Evolutionary conservation across 352 stramenopile species (phyloP), one percentile per base, ranked within the genome.

Genomic region (Pythium volutum): DNA sequence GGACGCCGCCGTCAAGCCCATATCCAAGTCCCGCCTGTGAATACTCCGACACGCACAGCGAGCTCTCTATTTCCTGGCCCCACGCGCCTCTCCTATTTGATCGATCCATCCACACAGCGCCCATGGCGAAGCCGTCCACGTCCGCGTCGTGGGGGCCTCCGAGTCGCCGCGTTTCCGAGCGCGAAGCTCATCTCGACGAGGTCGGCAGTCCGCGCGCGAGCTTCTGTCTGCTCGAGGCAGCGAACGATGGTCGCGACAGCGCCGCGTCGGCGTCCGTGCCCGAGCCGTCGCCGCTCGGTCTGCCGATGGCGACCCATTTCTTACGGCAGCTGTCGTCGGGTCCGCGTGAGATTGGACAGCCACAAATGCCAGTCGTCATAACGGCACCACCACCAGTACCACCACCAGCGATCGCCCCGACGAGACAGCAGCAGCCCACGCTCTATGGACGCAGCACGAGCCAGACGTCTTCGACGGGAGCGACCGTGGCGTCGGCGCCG

Each of bases 171-270:
- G 33, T 27, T 22, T 50, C 34, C 22, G 48, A 64, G 27, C 57
- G 29, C 26, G 27, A n/a, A 43, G 45, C 66, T 23, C 64, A 47
- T 33, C n/a, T n/a, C n/a, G 54, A 63, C 47, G 67, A 60, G 23
- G 34, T 64, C 27, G 34, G 65, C 22, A 85, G 76, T 55, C 78
- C 76, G n/a, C 65, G 62, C 59, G 70, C 81, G 55, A 88, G 81
- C 62, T 90, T 90, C 66, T 74, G 74, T 50, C 67, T 90, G 20
- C 64, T 90, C 11, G 80, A 90, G 49, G 78, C 73, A 16, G 26
- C 64, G 6, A 27, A 38, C 2, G 59, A 72, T 33, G 65, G 62
- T 34, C 59, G 55, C 42, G 59, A 67, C 50, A 67, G 58, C 33
- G 43, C 25, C 29, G 36, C 45, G 10, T 62, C 64, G 18, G 45